Conservation (phyloP, 495 filamentous ascomycete genomes). For the Tuber borchii region DNA sequence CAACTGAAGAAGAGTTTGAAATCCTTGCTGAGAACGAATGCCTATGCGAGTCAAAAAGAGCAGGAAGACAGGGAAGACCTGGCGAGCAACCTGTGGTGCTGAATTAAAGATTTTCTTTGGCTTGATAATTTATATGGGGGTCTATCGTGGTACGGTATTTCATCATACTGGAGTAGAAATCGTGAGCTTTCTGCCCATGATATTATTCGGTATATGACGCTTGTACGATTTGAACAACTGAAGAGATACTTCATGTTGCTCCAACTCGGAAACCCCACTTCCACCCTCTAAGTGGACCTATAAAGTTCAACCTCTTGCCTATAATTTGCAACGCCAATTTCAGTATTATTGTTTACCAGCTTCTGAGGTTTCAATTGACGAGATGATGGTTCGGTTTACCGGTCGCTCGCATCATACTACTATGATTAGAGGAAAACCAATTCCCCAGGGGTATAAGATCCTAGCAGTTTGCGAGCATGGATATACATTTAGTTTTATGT, state of each 20-base stretch:
- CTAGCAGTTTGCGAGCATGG: constrained; percentile 9
- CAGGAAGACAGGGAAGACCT: not conserved
- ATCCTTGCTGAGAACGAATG: not conserved
- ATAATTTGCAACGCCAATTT: not conserved
- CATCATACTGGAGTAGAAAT: constrained; percentile 3
- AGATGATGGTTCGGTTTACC: constrained; percentile 16
- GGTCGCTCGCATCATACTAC: not conserved
- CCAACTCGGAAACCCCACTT: not conserved
- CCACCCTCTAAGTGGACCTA: not conserved
- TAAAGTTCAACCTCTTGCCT: constrained; percentile 9
- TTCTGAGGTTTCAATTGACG: not conserved
- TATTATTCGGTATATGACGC: not conserved
- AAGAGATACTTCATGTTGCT: constrained; percentile 7
- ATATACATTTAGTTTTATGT: constrained; percentile 19
- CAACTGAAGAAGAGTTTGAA: not conserved
- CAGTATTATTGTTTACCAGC: constrained; percentile 2
- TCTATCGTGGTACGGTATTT: not conserved
- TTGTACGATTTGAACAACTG: not conserved
- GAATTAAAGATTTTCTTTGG: constrained; percentile 9
- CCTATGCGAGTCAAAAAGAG: not conserved
- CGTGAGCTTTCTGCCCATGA: not conserved
- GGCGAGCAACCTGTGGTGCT: not conserved
- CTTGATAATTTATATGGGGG: constrained; percentile 6
- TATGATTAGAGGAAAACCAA: not conserved
- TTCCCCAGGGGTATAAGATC: constrained; percentile 12